A percentile compares a stretch with the other conserved stretches of the same genome.
phyloP scores from a whole-genome alignment of 2,329 filamentous ascomycete genomes.

The Epichloe amarillans region DNA sequence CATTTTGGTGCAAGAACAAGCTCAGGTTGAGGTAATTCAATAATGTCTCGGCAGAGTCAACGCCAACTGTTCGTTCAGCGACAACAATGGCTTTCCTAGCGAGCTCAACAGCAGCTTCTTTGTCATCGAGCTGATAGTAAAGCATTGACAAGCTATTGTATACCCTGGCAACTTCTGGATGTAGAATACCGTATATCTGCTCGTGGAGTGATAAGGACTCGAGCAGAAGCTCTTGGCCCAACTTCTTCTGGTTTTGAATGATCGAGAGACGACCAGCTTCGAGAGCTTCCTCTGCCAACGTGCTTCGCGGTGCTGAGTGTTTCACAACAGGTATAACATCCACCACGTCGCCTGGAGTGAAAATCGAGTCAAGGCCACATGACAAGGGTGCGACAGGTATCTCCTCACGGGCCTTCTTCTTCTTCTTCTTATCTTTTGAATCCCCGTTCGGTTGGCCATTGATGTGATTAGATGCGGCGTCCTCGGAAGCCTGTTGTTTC shows the following conservation, averaged over 20 bases:
- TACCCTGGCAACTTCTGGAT: slow-evolving; percentile 88
- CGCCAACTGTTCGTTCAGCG: slow-evolving; percentile 81
- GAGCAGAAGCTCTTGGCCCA: slow-evolving; percentile 89
- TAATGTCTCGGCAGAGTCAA: slow-evolving; percentile 88
- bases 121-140: slow-evolving; percentile 96
- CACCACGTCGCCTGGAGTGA: slow-evolving; percentile 72
- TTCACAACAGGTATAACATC: slow-evolving; percentile 93
- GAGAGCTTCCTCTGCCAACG: slow-evolving; percentile 85
- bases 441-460: slow-evolving; percentile 32
- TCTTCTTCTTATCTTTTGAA: slow-evolving; percentile 36
- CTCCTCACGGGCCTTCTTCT: slow-evolving; percentile 49
- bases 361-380: slow-evolving; percentile 33
- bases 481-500: slow-evolving; percentile 19
- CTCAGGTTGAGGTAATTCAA: slow-evolving; percentile 93
- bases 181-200: slow-evolving; percentile 95
- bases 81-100: slow-evolving; percentile 95
- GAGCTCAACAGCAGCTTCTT: slow-evolving; percentile 86
- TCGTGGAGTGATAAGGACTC: slow-evolving; percentile 93
- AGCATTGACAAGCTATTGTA: slow-evolving; percentile 93
- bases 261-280: slow-evolving; percentile 96
- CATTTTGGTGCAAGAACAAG: slow-evolving; percentile 82
- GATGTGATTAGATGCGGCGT: slow-evolving; percentile 18
- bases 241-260: slow-evolving; percentile 84
- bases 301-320: slow-evolving; percentile 81
- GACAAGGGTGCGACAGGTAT: slow-evolving; percentile 35